Percentiles rank a stretch among this genome's conserved stretches.
phyloP scores from a whole-genome alignment of 305 asterid genomes.

The Fraxinus ornus region DNA sequence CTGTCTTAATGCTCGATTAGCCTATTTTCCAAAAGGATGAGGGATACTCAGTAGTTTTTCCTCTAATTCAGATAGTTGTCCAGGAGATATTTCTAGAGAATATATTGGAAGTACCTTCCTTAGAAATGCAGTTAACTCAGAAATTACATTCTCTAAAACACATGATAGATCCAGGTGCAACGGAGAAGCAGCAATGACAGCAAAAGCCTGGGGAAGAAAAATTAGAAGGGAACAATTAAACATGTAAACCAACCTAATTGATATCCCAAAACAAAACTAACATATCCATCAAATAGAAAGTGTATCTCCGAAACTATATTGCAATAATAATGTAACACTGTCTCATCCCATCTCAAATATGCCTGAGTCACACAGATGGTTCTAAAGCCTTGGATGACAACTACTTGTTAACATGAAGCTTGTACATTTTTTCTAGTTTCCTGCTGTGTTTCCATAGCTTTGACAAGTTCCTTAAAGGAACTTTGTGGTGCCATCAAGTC shows the following conservation, averaged over 20 bases:
- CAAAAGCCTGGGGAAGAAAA: conserved; percentile 73
- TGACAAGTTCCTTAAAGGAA: background rate
- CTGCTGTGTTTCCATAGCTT: background rate
- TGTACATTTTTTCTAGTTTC: background rate
- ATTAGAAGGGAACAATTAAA: conserved; percentile 10
- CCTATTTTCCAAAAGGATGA: conserved; percentile 48
- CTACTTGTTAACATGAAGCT: background rate
- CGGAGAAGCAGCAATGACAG: conserved; percentile 92
- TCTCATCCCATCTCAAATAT: background rate
- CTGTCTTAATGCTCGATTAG: conserved; percentile 93
- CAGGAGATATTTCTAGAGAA: background rate
- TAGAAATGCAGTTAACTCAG: conserved; percentile 92
- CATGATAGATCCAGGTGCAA: conserved; percentile 88
- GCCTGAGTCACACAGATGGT: background rate
- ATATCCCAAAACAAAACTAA: background rate
- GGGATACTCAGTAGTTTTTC: conserved; percentile 15
- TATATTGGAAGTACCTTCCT: conserved; percentile 61
- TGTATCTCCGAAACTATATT: background rate
- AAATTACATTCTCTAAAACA: conserved; percentile 79
- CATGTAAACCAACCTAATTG: background rate
- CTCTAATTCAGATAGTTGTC: conserved; percentile 11
- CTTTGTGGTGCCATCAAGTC: background rate
- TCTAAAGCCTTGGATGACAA: background rate
- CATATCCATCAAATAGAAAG: background rate
- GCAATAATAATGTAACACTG: background rate